These are phyloP conservation scores for Cladosporium colombiae DNA, from an alignment of 2,329 filamentous ascomycete species.

Conservation along the genomic window DNA sequence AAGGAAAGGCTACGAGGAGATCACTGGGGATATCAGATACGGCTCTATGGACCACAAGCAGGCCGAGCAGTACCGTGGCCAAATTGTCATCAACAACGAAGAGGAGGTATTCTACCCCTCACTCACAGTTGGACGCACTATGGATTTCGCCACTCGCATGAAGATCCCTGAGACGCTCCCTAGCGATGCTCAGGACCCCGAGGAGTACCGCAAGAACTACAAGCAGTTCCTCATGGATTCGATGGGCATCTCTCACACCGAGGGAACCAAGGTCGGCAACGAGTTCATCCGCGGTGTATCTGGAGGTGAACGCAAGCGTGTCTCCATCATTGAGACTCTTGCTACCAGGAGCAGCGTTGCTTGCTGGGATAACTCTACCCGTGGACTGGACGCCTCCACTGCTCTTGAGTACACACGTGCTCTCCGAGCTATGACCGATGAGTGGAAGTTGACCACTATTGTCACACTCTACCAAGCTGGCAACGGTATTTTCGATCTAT, in stretches of 20 bases:
- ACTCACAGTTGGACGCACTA: slow-evolving; percentile 57
- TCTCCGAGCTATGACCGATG: slow-evolving; percentile 64
- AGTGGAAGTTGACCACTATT: slow-evolving; percentile 60
- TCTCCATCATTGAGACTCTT: slow-evolving; percentile 67
- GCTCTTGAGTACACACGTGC: slow-evolving; percentile 57
- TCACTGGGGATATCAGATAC: slow-evolving; percentile 61
- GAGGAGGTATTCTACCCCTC: slow-evolving; percentile 57
- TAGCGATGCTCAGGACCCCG: slow-evolving; percentile 38
- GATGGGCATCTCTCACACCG: slow-evolving; percentile 78
- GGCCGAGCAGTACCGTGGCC: slow-evolving; percentile 47
- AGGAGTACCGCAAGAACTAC: slow-evolving; percentile 50
- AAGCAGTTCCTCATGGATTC: slow-evolving; percentile 59
- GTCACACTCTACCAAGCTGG: slow-evolving; percentile 70
- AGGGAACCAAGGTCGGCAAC: slow-evolving; percentile 80
- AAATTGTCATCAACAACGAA: slow-evolving; percentile 50
- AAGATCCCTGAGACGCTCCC: slow-evolving; percentile 50
- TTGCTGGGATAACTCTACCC: slow-evolving; percentile 68
- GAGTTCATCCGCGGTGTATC: slow-evolving; percentile 74
- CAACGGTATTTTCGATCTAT: slow-evolving; percentile 68
- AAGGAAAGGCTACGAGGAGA: slow-evolving; percentile 43
- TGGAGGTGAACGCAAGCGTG: slow-evolving; percentile 64
- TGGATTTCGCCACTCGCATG: slow-evolving; percentile 57
- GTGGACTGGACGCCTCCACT: slow-evolving; percentile 66
- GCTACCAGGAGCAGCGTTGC: slow-evolving; percentile 60
- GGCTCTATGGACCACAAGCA: slow-evolving; percentile 49